phyloP scores from a whole-genome alignment of 305 asterid genomes.

The Solanum hybrid region DNA sequence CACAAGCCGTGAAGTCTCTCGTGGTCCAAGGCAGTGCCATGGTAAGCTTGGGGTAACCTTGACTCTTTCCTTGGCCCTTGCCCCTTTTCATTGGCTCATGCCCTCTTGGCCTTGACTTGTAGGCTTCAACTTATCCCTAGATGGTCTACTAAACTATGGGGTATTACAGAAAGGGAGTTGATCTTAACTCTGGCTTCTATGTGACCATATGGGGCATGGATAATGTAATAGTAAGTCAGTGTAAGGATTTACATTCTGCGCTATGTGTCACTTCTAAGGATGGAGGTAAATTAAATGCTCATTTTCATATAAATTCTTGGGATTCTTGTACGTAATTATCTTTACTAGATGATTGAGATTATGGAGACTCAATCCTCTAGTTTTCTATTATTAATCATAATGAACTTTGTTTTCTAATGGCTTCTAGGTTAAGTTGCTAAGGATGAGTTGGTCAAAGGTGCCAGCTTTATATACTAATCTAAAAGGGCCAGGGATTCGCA shows the following conservation, averaged over 20 bases:
- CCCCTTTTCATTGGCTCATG: background rate
- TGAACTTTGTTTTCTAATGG: background rate
- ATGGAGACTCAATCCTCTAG: background rate
- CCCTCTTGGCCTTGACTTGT: background rate
- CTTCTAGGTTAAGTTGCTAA: background rate
- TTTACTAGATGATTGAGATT: background rate
- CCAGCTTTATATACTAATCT: background rate
- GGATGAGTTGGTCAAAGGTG: background rate
- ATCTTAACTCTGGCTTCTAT: background rate
- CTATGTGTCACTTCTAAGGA: background rate
- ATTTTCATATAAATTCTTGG: too few relatives aligned
- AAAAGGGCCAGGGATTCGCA: background rate
- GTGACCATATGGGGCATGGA: background rate
- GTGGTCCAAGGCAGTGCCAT: too few relatives aligned
- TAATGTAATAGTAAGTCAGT: background rate
- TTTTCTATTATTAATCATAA: background rate
- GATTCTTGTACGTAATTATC: too few relatives aligned
- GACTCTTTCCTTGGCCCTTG: background rate
- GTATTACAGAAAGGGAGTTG: background rate
- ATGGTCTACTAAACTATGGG: background rate
- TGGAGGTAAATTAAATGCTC: background rate
- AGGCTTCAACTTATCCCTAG: too few relatives aligned
- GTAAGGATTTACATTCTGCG: background rate
- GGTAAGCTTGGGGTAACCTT: background rate
- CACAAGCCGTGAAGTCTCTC: too few relatives aligned